Evolutionary conservation across 306 rosid species (phyloP), one percentile per base, ranked within the genome.

Genomic region (Sesbania bispinosa): DNA sequence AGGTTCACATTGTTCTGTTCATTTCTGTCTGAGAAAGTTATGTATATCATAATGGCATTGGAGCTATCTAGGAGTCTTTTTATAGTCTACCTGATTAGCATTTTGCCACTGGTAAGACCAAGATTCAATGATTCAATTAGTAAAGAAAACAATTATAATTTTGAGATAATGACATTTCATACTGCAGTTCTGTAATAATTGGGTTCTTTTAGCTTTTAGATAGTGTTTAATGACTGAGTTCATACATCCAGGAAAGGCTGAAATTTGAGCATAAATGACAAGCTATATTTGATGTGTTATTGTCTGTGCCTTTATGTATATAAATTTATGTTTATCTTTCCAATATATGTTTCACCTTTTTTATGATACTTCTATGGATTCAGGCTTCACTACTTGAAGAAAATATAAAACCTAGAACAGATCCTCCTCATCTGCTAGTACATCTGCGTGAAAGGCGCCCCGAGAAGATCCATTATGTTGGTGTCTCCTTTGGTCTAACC

Each of bases 401-500:
- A 85, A 87, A 47, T 75, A 55, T 94, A 73, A 86, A 81, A 62
- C 98, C 97, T 53, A 88, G 94, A 86, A 77, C 89, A 62, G 79
- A 87, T 80, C 96, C 89, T 78, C 98, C 98, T 69, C 96, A 80
- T 86, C 80, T 94, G 89, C 86, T 94, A 11, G 90, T 80, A 71
- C 93, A 88, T 80, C 92, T 90, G 63, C 94, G 88, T 53, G 98
- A 90, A 72, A 87, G 97, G 76, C 84, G 53, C 57, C 97, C 96
- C 7, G 98, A 89, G 77, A 94, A 90, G 82, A 97, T 94, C 62
- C 98, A 90, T 61, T 94, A 90, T 70, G 43, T 90, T 69, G 98
- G 97, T 67, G 98, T 94, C 80, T 94, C 98, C 68, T 94, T 94
- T 82, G 98, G 98, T 64, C 85, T 94, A 74, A 94, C 97, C 35